Base-by-base conservation (phyloP, 768 basidiomycete species). In the Hirschioporus abietinus region DNA sequence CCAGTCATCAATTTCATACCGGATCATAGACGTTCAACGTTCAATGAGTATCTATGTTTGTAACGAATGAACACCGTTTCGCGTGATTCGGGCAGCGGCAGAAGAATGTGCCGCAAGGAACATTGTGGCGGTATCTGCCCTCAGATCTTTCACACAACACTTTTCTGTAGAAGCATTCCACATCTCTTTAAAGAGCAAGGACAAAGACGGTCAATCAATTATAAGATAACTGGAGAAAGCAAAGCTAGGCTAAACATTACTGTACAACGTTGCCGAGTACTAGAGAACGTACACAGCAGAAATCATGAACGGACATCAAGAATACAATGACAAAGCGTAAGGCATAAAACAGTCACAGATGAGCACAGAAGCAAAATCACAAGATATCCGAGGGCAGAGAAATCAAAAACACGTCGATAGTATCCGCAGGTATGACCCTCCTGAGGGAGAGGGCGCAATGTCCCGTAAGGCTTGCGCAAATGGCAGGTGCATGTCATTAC, bases 241-340 rank as follows among this genome's bases (percentile, higher is more conserved):
- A 52, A 20, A 52, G 42, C 42, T 52, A 52, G 42, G 42, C 4
- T 52, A 52, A 52, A 20, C 20, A 52, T 52, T 52, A 52, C 12
- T 6, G 42, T 52, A 52, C 42, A 52, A 5, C 42, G 20, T 5
- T 15, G 42, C 35, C 42, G 42, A 3, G 42, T 52, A 52, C 42
- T 15, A 12, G 20, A 15, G 42, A 52, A 5, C 2, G 42, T 52
- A 52, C 42, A 3, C 42, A 1, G 12, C 42, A 52, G 12, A 15
- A 52, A 52, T 52, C 42, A 52, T 52, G 42, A 52, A 52, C 42
- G 20, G 42, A 52, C 42, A 52, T 52, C 42, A 20, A 20, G 42
- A 52, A 52, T 52, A 52, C 42, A 52, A 52, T 52, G 42, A 52
- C 42, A 52, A 52, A 52, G 42, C 42, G 42, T 52, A 20, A 52